These are phyloP conservation scores for Paradendryphiella salina DNA, from an alignment of 2,329 filamentous ascomycete genomes.

Conservation along the genomic window DNA sequence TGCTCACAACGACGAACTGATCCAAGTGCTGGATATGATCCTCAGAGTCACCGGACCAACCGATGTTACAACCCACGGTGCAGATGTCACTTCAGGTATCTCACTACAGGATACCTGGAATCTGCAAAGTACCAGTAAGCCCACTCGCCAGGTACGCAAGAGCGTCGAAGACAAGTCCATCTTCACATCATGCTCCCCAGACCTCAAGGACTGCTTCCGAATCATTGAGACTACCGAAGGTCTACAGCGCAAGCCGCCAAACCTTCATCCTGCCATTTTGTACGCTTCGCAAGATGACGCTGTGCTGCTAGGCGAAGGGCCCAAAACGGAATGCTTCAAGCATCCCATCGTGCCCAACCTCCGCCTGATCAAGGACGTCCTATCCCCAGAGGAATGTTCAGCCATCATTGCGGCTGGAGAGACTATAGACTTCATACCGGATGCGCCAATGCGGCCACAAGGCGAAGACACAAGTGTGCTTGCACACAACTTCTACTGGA, in stretches of 20 bases:
- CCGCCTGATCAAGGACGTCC: constrained; percentile 62
- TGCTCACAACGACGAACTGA: constrained; percentile 56
- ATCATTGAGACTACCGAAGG: constrained; percentile 66
- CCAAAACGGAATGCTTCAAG: constrained; percentile 58
- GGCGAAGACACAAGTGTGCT: constrained; percentile 65
- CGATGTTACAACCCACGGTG: constrained; percentile 50
- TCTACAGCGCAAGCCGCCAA: constrained; percentile 65
- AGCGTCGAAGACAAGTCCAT: constrained; percentile 61
- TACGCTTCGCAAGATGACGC: constrained; percentile 64
- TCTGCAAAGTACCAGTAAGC: constrained; percentile 51
- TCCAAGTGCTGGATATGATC: constrained; percentile 66
- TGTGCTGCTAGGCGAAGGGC: constrained; percentile 54
- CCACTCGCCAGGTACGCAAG: constrained; percentile 56
- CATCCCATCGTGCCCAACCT: constrained; percentile 67
- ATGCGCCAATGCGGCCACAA: constrained; percentile 68
- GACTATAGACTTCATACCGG: constrained; percentile 66
- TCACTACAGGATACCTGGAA: constrained; percentile 65
- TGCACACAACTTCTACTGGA: constrained; percentile 76
- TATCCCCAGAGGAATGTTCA: constrained; percentile 64
- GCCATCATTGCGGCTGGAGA: constrained; percentile 70
- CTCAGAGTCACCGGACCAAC: constrained; percentile 65
- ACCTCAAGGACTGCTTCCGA: constrained; percentile 51
- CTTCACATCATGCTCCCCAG: constrained; percentile 35
- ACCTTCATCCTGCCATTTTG: constrained; percentile 67
- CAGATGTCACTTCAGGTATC: constrained; percentile 49